phyloP scores from a whole-genome alignment of 768 basidiomycete species.

The Gautieria morchelliformis region DNA sequence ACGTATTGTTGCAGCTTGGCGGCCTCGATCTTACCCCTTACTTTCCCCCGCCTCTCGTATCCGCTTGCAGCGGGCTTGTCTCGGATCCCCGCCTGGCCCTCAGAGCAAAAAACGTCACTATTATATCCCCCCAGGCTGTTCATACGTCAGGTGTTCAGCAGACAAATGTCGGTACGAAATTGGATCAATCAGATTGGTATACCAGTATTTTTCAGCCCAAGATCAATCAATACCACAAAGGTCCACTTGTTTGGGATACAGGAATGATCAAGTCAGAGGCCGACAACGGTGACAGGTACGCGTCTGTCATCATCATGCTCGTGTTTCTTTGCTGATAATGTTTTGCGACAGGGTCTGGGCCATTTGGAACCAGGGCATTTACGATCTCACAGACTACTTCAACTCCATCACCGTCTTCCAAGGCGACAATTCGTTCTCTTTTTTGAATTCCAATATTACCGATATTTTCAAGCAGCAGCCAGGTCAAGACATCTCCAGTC shows the following conservation, averaged over 20 bases:
- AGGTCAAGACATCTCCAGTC: conserved; percentile 75
- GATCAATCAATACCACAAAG: too few species aligned
- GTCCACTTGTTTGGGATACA: too few species aligned
- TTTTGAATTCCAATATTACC: conserved; percentile 56
- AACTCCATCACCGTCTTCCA: conserved; percentile 56
- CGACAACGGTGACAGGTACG: conserved; percentile 26
- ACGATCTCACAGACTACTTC: conserved; percentile 85
- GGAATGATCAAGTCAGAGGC: too few species aligned
- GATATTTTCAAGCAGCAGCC: conserved; percentile 69
- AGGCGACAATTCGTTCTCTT: conserved; percentile 51
- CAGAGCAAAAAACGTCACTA: conserved; percentile 55
- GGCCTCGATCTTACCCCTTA: conserved; percentile 86
- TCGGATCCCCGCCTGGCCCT: too few species aligned
- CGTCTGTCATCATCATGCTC: not conserved
- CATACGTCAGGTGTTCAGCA: conserved; percentile 65
- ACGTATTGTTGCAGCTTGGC: conserved; percentile 55
- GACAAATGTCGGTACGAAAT: conserved; percentile 26
- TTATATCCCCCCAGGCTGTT: conserved; percentile 49
- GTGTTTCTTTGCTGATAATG: conserved; percentile 6
- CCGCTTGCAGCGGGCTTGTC: conserved; percentile 65
- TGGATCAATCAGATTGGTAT: too few species aligned
- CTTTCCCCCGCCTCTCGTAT: conserved; percentile 70
- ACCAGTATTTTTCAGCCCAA: too few species aligned
- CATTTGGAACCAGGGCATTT: too few species aligned
- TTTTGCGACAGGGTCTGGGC: too few species aligned